Base-by-base conservation (phyloP, 345 rosid species). In the Noccaea bulbosa region DNA sequence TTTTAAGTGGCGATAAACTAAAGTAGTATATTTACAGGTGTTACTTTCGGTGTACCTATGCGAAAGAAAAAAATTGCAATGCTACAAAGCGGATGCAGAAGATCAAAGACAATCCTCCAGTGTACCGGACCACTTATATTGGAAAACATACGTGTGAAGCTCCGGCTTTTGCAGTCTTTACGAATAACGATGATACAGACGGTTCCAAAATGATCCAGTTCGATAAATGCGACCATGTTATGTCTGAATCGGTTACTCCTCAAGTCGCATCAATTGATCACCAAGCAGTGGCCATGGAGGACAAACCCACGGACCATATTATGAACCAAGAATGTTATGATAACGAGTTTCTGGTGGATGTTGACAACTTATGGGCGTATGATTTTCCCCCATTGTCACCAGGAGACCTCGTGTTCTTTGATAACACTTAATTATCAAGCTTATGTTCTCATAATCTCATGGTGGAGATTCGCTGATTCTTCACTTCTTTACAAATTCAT, bases 41-140 rank as follows among this genome's bases (percentile, higher is more conserved):
- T 62, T 81, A 84, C 72, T 84, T 41, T n/a, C 70, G 81, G 5
- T 84, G 88, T 65, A 53, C 81, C 2, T 77, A 84, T 78, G 75
- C 67, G 58, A 8, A 7, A 32, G 82, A 79, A 8, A 73, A 56
- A 38, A 65, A 77, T 9, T 84, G 88, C 48, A 67, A 40, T 32
- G 88, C 88, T 41, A 70, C 62, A 15, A 84, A 84, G 22, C 81
- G 75, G 35, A 85, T 84, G 35, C 85, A 84, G 35, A 50, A 48
- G 70, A 16, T 67, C 0, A 24, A 63, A 44, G 65, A 72, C 1
- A 59, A 38, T 41, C 85, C 84, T 1, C 16, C 76, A 1, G 22
- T 48, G 8, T 80, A 33, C 49, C 67, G 73, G 12, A 75, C 81
- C 3, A 78, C 78, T 3, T 84, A 80, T 70, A 20, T 54, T 8